Conservation (phyloP, 1,284 basidiomycete genomes). For the Cutaneotrichosporon sp. region DNA sequence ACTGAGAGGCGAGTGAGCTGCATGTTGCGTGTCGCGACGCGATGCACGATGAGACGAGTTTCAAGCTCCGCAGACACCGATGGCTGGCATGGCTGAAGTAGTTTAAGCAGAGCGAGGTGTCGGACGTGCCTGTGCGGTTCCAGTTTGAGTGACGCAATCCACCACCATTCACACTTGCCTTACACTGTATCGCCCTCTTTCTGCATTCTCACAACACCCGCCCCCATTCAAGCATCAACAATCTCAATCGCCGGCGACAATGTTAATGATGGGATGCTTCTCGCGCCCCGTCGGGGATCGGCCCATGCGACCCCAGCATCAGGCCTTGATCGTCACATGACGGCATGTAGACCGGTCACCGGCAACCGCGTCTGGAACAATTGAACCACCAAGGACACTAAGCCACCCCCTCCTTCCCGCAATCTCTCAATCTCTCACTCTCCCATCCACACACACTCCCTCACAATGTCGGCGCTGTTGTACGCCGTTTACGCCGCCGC, state of each 20-base stretch:
- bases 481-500: neutral
- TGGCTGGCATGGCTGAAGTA: too few relatives aligned
- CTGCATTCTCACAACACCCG: neutral
- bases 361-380: too few relatives aligned
- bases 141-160: neutral
- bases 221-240: neutral
- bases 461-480: neutral
- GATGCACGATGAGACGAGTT: neutral
- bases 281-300: neutral
- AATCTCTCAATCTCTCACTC: neutral
- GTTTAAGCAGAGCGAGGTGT: too few relatives aligned
- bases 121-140: too few relatives aligned
- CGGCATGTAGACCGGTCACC: too few relatives aligned
- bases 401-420: neutral
- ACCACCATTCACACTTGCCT: neutral
- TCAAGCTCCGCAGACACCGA: too few relatives aligned
- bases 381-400: too few relatives aligned
- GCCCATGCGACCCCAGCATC: neutral
- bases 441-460: neutral
- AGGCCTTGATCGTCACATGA: neutral
- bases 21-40: neutral
- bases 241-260: neutral
- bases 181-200: neutral
- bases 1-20: neutral
- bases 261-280: neutral